These are phyloP conservation scores for Fusarium duplospermum DNA, from an alignment of 2,329 filamentous ascomycete species.

Conservation along the genomic window DNA sequence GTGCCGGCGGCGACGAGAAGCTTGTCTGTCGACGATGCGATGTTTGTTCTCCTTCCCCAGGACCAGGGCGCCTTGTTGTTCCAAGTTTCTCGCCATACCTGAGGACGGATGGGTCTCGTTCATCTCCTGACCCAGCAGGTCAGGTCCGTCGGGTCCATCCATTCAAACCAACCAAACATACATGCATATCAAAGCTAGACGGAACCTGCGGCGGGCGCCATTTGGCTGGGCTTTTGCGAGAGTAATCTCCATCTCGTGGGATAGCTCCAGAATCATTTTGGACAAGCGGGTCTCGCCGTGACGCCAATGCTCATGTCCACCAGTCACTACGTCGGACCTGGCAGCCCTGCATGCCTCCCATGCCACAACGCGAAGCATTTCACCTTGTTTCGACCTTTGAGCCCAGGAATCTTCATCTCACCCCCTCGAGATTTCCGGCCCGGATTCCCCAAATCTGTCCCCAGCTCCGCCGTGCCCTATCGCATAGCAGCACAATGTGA, in stretches of 20 bases:
- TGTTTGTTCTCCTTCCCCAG: conserved; percentile 2
- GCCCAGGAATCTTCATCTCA: conserved; percentile 33
- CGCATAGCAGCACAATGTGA: conserved; percentile 1
- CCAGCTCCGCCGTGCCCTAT: conserved; percentile 16
- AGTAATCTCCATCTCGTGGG: conserved; percentile 39
- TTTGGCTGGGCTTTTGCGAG: conserved; percentile 19
- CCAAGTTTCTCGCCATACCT: conserved; percentile 14
- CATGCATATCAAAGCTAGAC: conserved; percentile 27
- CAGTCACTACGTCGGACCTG: conserved; percentile 29
- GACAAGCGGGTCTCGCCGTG: conserved; percentile 37
- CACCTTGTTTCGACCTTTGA: conserved; percentile 25
- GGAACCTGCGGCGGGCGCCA: conserved; percentile 22
- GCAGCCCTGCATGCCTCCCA: conserved; percentile 36
- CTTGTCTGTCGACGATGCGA: conserved; percentile 14
- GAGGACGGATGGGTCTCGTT: conserved; percentile 25
- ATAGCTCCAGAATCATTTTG: conserved; percentile 40
- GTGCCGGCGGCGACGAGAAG: conserved; percentile 8
- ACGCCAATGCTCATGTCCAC: conserved; percentile 31
- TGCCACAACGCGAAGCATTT: conserved; percentile 13
- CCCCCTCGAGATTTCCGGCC: conserved; percentile 35
- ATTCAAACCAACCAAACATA: background rate
- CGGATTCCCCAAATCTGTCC: conserved; percentile 28
- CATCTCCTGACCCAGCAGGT: conserved; percentile 30
- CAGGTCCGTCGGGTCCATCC: background rate
- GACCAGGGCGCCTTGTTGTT: conserved; percentile 1